These are phyloP conservation scores for Ceratocystis diversiconidia DNA, from an alignment of 2,329 filamentous ascomycete species.

Conservation along the genomic window DNA sequence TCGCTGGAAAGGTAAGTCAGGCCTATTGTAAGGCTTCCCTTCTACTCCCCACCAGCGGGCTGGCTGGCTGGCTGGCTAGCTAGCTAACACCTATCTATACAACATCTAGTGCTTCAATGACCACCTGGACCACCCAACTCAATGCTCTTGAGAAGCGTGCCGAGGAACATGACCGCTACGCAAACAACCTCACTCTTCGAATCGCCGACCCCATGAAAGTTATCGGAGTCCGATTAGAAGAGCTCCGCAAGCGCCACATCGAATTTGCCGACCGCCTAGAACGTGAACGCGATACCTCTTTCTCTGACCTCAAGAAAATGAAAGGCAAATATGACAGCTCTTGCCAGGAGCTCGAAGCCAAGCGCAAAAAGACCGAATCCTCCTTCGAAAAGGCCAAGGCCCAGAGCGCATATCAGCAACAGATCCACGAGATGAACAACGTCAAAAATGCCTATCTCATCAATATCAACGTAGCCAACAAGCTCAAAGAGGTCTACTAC, in stretches of 20 bases:
- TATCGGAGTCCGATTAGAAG: conserved; percentile 64
- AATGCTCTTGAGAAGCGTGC: conserved; percentile 79
- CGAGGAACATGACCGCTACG: conserved; percentile 75
- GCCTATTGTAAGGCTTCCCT: background rate
- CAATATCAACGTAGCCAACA: conserved; percentile 90
- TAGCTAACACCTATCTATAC: background rate
- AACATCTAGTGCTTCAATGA: conserved; percentile 63
- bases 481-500: conserved; percentile 94
- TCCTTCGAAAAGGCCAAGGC: conserved; percentile 92
- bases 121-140: conserved; percentile 90
- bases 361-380: conserved; percentile 86
- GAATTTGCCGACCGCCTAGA: conserved; percentile 83
- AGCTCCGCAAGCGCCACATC: conserved; percentile 76
- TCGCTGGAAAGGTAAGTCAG: conserved; percentile 64
- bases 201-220: conserved; percentile 78
- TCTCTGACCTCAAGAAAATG: conserved; percentile 72
- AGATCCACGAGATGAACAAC: conserved; percentile 91
- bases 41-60: background rate
- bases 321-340: conserved; percentile 87
- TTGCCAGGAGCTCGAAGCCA: conserved; percentile 88
- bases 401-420: conserved; percentile 80
- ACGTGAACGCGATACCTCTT: conserved; percentile 73
- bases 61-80: background rate
- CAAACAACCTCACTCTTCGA: conserved; percentile 59
- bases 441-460: conserved; percentile 97